Evolutionary conservation across 208 protist species (phyloP), one percentile per base, ranked within the genome.

Genomic region (Crithidia fasciculata): DNA sequence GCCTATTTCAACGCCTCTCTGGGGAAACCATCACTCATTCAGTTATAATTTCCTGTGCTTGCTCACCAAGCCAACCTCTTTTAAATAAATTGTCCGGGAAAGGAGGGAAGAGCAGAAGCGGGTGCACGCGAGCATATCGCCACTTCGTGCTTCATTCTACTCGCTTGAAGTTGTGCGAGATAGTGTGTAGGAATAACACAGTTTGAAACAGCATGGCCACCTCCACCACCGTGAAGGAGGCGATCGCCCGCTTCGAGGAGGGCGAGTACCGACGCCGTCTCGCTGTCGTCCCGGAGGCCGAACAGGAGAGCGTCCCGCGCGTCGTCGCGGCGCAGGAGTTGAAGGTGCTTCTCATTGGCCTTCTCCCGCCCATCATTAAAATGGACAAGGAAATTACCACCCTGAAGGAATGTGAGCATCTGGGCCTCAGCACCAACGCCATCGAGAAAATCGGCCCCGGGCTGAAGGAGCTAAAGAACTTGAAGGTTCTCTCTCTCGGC

Each of bases 401-500:
- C 39, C 87, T 98, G 18, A 90, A 90, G 54, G 89, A 94, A 58
- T 97, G 93, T 77, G 91, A 89, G 67, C 88, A 98, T 61, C 90
- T 99, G 8, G 85, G 91, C 5, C 89, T 99, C 18, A 98, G 95
- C 72, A 98, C 95, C 0, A 99, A 99, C 77, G 76, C 80, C 49
- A 99, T 99, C 72, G 95, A 98, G 61, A 98, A 97, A 78, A 98
- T 99, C 60, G 88, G 88, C 0, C 88, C 93, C 36, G 90, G 90
- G 16, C 69, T 99, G 61, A 93, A 95, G 68, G 96, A 97, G 58
- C 63, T 98, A 49, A 95, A 95, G 74, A 93, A 95, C 39, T 70
- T 98, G 2, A 95, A 97, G 82, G 91, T 98, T 18, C 81, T 99
- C 5, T 98, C 95, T 8, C 88, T 99, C 8, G 95, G 92, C 13